Conservation (phyloP, 1,139 yeast genomes). For the Kodamaea fungicola region DNA sequence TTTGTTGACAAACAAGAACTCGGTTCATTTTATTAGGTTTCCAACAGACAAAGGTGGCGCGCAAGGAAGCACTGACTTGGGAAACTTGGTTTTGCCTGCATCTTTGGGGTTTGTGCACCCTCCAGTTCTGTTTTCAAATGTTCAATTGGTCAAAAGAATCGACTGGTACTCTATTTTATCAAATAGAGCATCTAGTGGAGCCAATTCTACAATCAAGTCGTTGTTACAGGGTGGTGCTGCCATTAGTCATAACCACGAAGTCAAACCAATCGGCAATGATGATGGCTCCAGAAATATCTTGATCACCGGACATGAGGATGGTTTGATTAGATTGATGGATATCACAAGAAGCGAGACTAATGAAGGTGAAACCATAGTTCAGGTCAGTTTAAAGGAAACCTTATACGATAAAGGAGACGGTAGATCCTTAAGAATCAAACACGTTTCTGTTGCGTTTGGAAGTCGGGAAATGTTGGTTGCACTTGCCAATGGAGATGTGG, state of each 20-base stretch:
- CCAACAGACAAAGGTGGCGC: constrained; percentile 23
- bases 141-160: constrained; percentile 55
- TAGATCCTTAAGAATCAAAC: constrained; percentile 42
- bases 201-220: constrained; percentile 34
- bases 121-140: constrained; percentile 54
- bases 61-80: constrained; percentile 52
- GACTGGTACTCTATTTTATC: constrained; percentile 77
- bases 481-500: constrained; percentile 68
- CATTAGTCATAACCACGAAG: constrained; percentile 30
- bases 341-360: constrained; percentile 74
- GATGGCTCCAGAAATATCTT: constrained; percentile 58
- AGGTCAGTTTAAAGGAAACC: constrained; percentile 34
- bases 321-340: constrained; percentile 76
- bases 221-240: constrained; percentile 80
- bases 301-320: constrained; percentile 80
- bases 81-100: constrained; percentile 70
- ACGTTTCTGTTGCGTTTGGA: constrained; percentile 72
- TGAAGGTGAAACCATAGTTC: constrained; percentile 46
- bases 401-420: constrained; percentile 29
- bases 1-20: constrained; percentile 57
- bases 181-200: constrained; percentile 30
- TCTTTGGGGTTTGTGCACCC: constrained; percentile 78
- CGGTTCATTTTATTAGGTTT: constrained; percentile 26
- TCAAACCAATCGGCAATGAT: constrained; percentile 50
- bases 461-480: constrained; percentile 76